These are phyloP conservation scores for Porogramme epimiltina DNA, from an alignment of 1,284 basidiomycete species.

Conservation along the genomic window DNA sequence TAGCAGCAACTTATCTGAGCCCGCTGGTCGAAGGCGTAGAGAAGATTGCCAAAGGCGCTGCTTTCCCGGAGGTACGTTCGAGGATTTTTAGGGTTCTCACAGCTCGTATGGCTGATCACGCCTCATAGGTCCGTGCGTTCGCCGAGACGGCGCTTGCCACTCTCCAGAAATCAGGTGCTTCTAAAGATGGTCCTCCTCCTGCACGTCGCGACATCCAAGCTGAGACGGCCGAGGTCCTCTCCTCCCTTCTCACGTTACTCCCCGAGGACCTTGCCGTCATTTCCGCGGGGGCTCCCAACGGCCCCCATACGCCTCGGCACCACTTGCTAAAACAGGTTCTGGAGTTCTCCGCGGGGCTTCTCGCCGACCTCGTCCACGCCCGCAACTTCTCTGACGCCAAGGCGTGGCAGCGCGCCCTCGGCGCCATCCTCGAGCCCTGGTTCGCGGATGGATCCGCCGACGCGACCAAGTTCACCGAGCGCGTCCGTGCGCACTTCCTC, in stretches of 20 bases:
- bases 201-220: constrained; percentile 67
- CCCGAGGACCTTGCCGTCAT: constrained; percentile 49
- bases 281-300: constrained; percentile 48
- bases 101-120: constrained; percentile 16
- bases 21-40: constrained; percentile 90
- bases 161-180: constrained; percentile 80
- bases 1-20: constrained; percentile 90
- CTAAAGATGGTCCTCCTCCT: constrained; percentile 63
- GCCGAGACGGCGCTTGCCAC: constrained; percentile 80
- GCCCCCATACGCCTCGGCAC: constrained; percentile 48
- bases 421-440: constrained; percentile 74
- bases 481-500: constrained; percentile 72
- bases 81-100: constrained; percentile 13
- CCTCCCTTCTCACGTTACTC: constrained; percentile 62
- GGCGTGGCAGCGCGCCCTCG: constrained; percentile 77
- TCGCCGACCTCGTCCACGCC: constrained; percentile 77
- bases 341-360: constrained; percentile 72
- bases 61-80: constrained; percentile 86
- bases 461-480: constrained; percentile 57
- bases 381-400: constrained; percentile 65
- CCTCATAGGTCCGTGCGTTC: constrained; percentile 80
- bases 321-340: constrained; percentile 54
- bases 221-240: constrained; percentile 59
- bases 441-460: constrained; percentile 44
- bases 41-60: constrained; percentile 88